phyloP scores from a whole-genome alignment of 2,329 filamentous ascomycete genomes.

The Parascedosporium putredinis region DNA sequence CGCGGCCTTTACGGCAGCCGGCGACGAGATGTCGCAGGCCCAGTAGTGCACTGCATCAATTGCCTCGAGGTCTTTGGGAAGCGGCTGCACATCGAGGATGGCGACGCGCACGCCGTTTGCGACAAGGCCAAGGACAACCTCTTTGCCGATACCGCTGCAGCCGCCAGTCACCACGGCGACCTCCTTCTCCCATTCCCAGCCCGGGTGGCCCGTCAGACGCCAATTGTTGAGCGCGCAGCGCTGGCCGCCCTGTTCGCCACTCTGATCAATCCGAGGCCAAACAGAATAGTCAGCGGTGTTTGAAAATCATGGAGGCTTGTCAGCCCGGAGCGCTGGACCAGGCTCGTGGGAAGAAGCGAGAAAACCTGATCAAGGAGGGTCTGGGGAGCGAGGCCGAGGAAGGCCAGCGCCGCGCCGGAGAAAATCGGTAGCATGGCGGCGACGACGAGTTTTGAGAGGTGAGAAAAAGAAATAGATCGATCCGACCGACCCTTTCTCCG shows the following conservation, averaged over 20 bases:
- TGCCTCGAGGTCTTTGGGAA: conserved; percentile 18
- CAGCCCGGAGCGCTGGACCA: no score
- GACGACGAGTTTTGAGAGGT: no score
- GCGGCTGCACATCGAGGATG: conserved; percentile 52
- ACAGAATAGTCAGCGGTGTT: conserved; percentile 15
- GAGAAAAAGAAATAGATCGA: no score
- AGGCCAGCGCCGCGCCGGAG: no score
- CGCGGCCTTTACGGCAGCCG: conserved; percentile 38
- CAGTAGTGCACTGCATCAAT: conserved; percentile 53
- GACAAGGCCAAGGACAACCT: conserved; percentile 55
- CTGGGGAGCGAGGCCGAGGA: no score
- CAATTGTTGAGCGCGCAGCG: conserved; percentile 24
- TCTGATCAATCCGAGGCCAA: conserved; percentile 20
- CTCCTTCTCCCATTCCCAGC: conserved; percentile 57
- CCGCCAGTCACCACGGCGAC: conserved; percentile 67
- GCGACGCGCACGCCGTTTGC: conserved; percentile 56
- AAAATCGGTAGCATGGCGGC: no score
- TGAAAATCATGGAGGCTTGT: background rate
- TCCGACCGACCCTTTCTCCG: no score
- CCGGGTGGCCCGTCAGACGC: conserved; percentile 18
- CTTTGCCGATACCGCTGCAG: conserved; percentile 60
- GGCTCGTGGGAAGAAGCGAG: no score
- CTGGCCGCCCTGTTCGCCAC: conserved; percentile 21
- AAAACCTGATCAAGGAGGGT: no score
- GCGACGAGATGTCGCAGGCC: conserved; percentile 58